Evolutionary conservation across 1,139 yeast species (phyloP).

Genomic region (Kluyveromyces marxianus): DNA sequence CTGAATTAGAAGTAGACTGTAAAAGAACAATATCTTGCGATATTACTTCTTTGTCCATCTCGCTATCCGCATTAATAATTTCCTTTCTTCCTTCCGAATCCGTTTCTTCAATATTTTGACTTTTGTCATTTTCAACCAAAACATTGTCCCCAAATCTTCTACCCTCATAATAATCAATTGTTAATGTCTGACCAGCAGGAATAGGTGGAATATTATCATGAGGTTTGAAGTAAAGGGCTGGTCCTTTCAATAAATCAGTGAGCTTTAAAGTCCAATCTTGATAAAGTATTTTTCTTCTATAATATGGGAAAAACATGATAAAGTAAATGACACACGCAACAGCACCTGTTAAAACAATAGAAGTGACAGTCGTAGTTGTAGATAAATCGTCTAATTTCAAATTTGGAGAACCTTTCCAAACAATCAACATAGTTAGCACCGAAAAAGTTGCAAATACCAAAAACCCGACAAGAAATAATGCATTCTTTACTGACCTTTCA

Average conservation of each 20-base stretch:
- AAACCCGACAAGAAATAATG: conserved; percentile 50
- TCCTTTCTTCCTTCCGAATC: conserved; percentile 9
- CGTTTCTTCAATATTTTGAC: conserved; percentile 7
- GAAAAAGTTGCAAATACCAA: conserved; percentile 56
- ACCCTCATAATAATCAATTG: conserved; percentile 60
- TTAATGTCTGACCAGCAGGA: conserved; percentile 49
- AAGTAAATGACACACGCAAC: conserved; percentile 47
- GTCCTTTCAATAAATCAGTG: conserved; percentile 54
- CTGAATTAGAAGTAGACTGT: conserved; percentile 13
- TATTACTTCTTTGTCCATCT: conserved; percentile 1
- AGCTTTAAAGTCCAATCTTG: conserved; percentile 63
- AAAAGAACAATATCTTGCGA: conserved; percentile 7
- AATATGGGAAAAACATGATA: conserved; percentile 53
- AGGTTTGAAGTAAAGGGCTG: conserved; percentile 47
- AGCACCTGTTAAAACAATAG: conserved; percentile 57
- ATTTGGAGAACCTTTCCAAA: conserved; percentile 71
- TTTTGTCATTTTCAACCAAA: conserved; percentile 15
- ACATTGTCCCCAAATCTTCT: conserved; percentile 36
- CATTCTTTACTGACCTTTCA: conserved; percentile 34
- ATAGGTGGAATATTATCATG: conserved; percentile 58
- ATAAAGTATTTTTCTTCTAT: conserved; percentile 51
- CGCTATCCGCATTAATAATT: not conserved
- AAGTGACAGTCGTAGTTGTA: conserved; percentile 43
- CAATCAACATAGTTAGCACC: conserved; percentile 52
- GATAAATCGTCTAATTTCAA: conserved; percentile 48